Percentiles rank a stretch among this genome's conserved stretches.
phyloP scores from a whole-genome alignment of 106 monocot species.

The Ottelia alismoides region DNA sequence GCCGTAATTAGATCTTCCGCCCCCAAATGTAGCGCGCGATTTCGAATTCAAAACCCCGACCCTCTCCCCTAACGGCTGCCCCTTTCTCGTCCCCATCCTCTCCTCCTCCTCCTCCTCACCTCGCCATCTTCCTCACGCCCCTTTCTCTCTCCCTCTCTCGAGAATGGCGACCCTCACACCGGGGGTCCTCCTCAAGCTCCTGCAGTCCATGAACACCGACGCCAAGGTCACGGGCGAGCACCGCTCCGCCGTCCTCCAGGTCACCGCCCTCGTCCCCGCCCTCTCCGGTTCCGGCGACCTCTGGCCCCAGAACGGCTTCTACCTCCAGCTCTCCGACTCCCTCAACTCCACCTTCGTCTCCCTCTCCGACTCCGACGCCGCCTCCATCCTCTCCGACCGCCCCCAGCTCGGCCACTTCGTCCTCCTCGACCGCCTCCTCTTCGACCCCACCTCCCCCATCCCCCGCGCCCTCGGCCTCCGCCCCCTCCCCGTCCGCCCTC shows the following conservation, averaged over 20 bases:
- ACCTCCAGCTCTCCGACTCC: constrained; percentile 91
- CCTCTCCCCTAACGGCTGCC: too few relatives aligned
- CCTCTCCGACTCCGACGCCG: constrained; percentile 40
- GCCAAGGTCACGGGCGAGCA: constrained; percentile 46
- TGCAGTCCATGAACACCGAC: constrained; percentile 78
- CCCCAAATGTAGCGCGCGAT: too few relatives aligned
- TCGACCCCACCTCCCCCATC: constrained; percentile 37
- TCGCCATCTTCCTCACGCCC: too few relatives aligned
- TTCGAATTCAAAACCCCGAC: too few relatives aligned
- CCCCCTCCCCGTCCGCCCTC: constrained; percentile 38
- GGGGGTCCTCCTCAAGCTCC: constrained; percentile 75
- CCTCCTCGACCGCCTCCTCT: constrained; percentile 53
- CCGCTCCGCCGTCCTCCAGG: constrained; percentile 73
- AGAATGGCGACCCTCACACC: constrained; percentile 65
- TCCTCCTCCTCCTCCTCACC: too few relatives aligned
- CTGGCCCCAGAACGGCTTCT: constrained; percentile 57
- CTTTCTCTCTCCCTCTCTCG: too few relatives aligned
- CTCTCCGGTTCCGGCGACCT: constrained; percentile 41
- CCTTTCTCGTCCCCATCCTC: too few relatives aligned
- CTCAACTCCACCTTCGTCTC: constrained; percentile 83
- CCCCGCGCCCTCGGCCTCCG: constrained; percentile 46
- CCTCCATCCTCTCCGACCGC: constrained; percentile 38
- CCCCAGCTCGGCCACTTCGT: constrained; percentile 75
- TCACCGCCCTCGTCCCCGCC: constrained; percentile 70
- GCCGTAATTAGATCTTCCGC: too few relatives aligned